These are phyloP conservation scores for Lophiostoma macrostomum DNA, from an alignment of 495 filamentous ascomycete genomes.

Conservation along the genomic window DNA sequence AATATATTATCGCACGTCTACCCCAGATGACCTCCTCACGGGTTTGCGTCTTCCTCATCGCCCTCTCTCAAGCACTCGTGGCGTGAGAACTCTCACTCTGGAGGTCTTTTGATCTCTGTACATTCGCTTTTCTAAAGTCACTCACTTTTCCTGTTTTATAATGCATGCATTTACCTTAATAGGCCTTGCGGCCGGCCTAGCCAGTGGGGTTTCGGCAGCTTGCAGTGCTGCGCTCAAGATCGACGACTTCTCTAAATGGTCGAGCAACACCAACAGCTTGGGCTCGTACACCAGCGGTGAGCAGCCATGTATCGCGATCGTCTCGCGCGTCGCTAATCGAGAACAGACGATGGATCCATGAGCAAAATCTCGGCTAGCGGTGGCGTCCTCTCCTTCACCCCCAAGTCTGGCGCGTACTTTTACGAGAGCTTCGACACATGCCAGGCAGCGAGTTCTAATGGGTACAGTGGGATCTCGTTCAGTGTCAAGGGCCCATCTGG, in stretches of 20 bases:
- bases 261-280: conserved; percentile 49
- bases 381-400: conserved; percentile 51
- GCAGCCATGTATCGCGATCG: conserved; percentile 27
- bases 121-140: conserved; percentile 30
- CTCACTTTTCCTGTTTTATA: conserved; percentile 10
- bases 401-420: conserved; percentile 51
- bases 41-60: conserved; percentile 1
- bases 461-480: conserved; percentile 55
- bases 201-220: conserved; percentile 33
- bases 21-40: background rate
- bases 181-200: conserved; percentile 25
- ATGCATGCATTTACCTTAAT: conserved; percentile 27
- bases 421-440: conserved; percentile 58
- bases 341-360: conserved; percentile 56
- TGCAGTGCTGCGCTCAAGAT: conserved; percentile 53
- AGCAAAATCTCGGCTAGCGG: conserved; percentile 47
- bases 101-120: conserved; percentile 21
- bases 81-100: background rate
- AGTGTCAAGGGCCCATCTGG: conserved; percentile 53
- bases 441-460: conserved; percentile 44
- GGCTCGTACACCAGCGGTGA: conserved; percentile 51
- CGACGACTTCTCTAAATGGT: conserved; percentile 57
- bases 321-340: background rate
- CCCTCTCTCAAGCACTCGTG: background rate
- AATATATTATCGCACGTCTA: conserved; percentile 4